A percentile compares a stretch with the other conserved stretches of the same genome.
These are phyloP conservation scores for Reticulascus tulasneorum DNA, from an alignment of 2,329 filamentous ascomycete species.

Conservation along the genomic window DNA sequence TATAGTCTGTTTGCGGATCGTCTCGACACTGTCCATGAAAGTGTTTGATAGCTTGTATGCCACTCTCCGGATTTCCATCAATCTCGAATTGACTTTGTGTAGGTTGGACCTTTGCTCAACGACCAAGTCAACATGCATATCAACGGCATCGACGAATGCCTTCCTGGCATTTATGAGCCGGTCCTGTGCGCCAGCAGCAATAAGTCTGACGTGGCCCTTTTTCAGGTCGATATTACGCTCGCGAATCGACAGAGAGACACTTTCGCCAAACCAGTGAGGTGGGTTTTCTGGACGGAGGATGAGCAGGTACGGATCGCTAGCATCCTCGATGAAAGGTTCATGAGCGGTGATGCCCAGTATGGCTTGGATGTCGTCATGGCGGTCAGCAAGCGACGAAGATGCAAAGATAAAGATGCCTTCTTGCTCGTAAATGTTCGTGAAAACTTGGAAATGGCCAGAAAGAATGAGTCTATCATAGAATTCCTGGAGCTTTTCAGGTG, in stretches of 20 bases:
- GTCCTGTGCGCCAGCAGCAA: constrained; percentile 80
- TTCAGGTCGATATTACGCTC: constrained; percentile 83
- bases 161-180: constrained; percentile 75
- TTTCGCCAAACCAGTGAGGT: constrained; percentile 77
- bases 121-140: constrained; percentile 80
- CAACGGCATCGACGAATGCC: constrained; percentile 72
- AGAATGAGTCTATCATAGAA: constrained; percentile 77
- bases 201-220: constrained; percentile 77
- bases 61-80: constrained; percentile 92
- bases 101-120: constrained; percentile 93
- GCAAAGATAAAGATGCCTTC: constrained; percentile 81
- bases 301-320: constrained; percentile 77
- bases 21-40: constrained; percentile 98
- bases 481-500: constrained; percentile 63
- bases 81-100: constrained; percentile 81
- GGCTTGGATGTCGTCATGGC: constrained; percentile 76
- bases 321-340: constrained; percentile 62
- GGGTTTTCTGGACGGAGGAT: constrained; percentile 78
- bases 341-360: constrained; percentile 70
- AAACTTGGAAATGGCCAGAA: constrained; percentile 83
- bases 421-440: constrained; percentile 64
- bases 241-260: constrained; percentile 66
- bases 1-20: constrained; percentile 79
- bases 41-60: constrained; percentile 95
- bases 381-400: constrained; percentile 70